Evolutionary conservation across 208 protist genomes (phyloP), one percentile per base, ranked within the genome.

Genomic region (Leishmania major): DNA sequence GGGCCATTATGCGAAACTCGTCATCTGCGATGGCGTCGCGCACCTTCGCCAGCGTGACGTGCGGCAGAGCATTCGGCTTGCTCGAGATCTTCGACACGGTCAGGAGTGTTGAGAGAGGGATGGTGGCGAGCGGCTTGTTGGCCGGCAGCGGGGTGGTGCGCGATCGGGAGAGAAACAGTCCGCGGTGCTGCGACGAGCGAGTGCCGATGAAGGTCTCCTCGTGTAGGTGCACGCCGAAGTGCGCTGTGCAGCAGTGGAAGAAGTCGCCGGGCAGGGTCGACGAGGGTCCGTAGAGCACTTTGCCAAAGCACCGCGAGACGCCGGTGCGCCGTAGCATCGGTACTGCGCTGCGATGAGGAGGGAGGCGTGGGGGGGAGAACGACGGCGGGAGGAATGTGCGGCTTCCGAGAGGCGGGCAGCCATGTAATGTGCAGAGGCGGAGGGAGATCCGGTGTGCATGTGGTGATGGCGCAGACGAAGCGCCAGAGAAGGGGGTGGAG

Each of bases 1-100:
- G 91, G 13, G 93, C 91, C 95, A 98, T 98, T 19, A 92, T 57
- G 70, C 87, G 89, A 71, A 98, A 96, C 82, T 98, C 93, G 1
- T 87, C 89, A 51, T 94, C 91, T 19, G 49, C 62, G 69, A 98
- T 95, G 35, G 93, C 91, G 53, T 77, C 76, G 59, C 87, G 84
- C 59, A 98, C 93, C 49, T 89, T 77, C 17, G 87, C 87, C 11
- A 96, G 47, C 35, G 82, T 88, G 7, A 98, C 78, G 64, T 91
- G 22, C 2, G 71, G 89, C 62, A 98, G 81, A 78, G 87, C 84
- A 78, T 96, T 93, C 4, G 93, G 87, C 73, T 94, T 94, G 7
- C n/a, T 82, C 6, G 82, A 59, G 57, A 98, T 96, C 83, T 95
- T 98, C 11, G 82, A 84, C 17, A 89, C 76, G 1, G 90, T 94